These are phyloP conservation scores for Acacia concinna DNA, from an alignment of 331 rosid genomes.

Conservation along the genomic window DNA sequence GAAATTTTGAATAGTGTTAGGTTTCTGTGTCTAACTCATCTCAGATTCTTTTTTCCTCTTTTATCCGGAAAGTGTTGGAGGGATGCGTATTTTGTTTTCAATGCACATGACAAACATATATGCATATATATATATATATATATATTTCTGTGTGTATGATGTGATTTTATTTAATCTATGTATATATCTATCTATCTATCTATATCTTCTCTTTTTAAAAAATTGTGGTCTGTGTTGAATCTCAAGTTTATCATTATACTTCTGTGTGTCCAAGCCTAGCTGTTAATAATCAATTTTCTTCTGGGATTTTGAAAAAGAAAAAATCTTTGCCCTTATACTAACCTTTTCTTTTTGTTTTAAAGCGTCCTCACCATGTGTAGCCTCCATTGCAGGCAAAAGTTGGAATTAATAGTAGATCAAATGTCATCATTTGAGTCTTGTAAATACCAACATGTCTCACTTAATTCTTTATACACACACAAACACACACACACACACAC, in stretches of 20 bases:
- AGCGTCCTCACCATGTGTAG: conserved; percentile 40
- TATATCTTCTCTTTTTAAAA: neutral
- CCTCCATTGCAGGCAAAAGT: conserved; percentile 48
- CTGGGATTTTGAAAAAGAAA: too few species aligned
- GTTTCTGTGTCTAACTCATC: neutral
- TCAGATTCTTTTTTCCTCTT: neutral
- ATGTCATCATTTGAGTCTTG: conserved; percentile 26
- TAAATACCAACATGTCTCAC: neutral
- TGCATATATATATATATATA: neutral
- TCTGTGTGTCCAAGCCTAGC: neutral
- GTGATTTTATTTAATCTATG: neutral
- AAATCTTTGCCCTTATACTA: neutral
- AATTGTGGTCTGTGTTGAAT: conserved; percentile 10
- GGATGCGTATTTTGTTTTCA: neutral
- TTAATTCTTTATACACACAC: conserved; percentile 33
- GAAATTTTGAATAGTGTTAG: neutral
- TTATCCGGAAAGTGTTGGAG: neutral
- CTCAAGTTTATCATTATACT: neutral
- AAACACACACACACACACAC: too few species aligned
- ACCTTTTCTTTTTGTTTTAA: conserved; percentile 28
- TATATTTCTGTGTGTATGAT: conserved; percentile 14
- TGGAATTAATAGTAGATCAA: conserved; percentile 35
- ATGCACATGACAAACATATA: conserved; percentile 2
- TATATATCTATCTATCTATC: neutral
- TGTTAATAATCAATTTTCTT: neutral